Percentiles rank a stretch among this genome's conserved stretches.
Evolutionary conservation across 441 rosid genomes (phyloP).

Genomic region (Biscutella auriculata): DNA sequence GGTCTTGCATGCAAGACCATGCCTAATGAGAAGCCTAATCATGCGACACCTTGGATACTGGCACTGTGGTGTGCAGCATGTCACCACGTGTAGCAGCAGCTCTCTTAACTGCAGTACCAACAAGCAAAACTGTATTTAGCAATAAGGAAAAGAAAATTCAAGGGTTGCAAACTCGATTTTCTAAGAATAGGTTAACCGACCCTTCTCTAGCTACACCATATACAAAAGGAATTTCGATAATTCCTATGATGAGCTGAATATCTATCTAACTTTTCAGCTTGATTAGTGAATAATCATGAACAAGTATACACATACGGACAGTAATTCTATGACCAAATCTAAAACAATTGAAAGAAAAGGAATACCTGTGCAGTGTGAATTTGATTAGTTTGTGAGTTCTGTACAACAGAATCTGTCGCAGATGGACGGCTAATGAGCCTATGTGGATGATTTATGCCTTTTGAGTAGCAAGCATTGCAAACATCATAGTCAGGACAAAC

Average conservation of each 20-base stretch:
- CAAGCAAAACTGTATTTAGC: slow-evolving; percentile 7
- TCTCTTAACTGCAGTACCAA: slow-evolving; percentile 68
- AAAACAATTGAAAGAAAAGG: background rate
- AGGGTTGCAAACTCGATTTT: background rate
- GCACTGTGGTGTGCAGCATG: slow-evolving; percentile 60
- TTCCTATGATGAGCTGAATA: background rate
- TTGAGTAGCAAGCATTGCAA: slow-evolving; percentile 83
- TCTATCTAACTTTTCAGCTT: background rate
- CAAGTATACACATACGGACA: background rate
- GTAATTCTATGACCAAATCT: background rate
- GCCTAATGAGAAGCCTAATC: slow-evolving; percentile 73
- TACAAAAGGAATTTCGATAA: background rate
- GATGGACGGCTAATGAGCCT: slow-evolving; percentile 71
- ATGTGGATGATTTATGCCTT: slow-evolving; percentile 89
- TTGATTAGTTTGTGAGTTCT: slow-evolving; percentile 80
- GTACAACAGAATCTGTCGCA: slow-evolving; percentile 73
- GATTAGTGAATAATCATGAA: background rate
- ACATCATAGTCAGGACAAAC: slow-evolving; percentile 95
- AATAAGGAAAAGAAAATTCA: background rate
- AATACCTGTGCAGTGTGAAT: slow-evolving; percentile 64
- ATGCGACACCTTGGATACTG: slow-evolving; percentile 89
- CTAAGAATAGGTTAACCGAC: background rate
- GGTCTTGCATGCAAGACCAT: slow-evolving; percentile 71
- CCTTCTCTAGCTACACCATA: background rate
- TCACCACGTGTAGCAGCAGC: slow-evolving; percentile 78